Percentiles rank a stretch among this genome's conserved stretches.
These are phyloP conservation scores for Drechslerella stenobrocha DNA, from an alignment of 2,329 filamentous ascomycete genomes.

Conservation along the genomic window DNA sequence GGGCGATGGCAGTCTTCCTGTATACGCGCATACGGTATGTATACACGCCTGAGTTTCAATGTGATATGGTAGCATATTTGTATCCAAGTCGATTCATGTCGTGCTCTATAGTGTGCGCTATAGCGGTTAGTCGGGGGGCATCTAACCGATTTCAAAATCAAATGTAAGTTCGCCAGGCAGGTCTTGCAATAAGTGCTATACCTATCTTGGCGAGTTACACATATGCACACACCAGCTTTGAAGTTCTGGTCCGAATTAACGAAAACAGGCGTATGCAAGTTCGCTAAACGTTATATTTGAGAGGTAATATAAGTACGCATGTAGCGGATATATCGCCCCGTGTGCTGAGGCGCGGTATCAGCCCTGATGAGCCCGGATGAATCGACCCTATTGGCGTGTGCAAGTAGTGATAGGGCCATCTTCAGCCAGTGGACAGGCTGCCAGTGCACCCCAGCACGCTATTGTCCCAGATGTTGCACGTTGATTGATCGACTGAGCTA, in stretches of 20 bases:
- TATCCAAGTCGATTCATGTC: background rate
- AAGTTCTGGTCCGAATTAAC: too few species aligned
- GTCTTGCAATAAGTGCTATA: background rate
- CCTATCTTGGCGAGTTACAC: background rate
- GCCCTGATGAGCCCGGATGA: slow-evolving; percentile 1
- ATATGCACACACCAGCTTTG: background rate
- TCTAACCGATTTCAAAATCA: background rate
- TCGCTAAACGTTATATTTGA: slow-evolving; percentile 6
- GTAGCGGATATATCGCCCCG: background rate
- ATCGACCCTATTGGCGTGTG: background rate
- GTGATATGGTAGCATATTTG: background rate
- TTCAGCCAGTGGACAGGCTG: too few species aligned
- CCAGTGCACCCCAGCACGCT: too few species aligned
- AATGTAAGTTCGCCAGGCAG: too few species aligned
- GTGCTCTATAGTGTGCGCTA: slow-evolving; percentile 2
- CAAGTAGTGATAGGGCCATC: too few species aligned
- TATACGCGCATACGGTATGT: background rate
- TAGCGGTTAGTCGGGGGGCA: too few species aligned
- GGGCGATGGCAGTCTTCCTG: too few species aligned
- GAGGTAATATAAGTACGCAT: background rate
- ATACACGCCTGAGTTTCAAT: background rate
- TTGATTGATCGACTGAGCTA: too few species aligned
- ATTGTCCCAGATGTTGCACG: too few species aligned
- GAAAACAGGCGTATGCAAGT: background rate
- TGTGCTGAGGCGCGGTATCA: background rate